Evolutionary conservation across 2,329 filamentous ascomycete species (phyloP).

Genomic region (Fusarium neocosmosporiellum): DNA sequence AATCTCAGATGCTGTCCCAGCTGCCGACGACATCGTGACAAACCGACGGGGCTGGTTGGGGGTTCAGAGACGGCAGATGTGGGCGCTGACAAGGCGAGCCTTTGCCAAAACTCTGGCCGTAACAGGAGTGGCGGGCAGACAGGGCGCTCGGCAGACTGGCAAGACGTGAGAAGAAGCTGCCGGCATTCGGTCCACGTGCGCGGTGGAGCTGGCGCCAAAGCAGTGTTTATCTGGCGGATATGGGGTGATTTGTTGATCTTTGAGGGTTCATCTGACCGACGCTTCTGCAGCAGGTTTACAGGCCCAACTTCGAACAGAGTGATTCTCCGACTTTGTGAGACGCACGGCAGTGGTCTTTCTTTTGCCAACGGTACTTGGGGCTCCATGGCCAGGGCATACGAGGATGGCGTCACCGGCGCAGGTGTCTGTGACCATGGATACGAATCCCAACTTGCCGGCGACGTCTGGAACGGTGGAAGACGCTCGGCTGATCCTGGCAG

Average conservation of each 20-base stretch:
- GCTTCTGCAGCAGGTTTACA: not conserved
- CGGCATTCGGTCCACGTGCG: slow-evolving; percentile 43
- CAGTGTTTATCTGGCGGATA: slow-evolving; percentile 15
- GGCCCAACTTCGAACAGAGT: slow-evolving; percentile 3
- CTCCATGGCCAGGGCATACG: slow-evolving; percentile 27
- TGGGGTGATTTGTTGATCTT: slow-evolving; percentile 20
- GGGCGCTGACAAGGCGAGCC: not conserved
- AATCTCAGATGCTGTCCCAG: not conserved
- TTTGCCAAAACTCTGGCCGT: not conserved
- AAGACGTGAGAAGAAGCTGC: slow-evolving; percentile 29
- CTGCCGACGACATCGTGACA: not conserved
- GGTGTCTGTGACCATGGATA: slow-evolving; percentile 26
- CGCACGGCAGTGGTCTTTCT: slow-evolving; percentile 22
- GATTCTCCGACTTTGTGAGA: slow-evolving; percentile 6
- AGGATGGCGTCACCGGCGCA: slow-evolving; percentile 43
- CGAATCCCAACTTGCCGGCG: slow-evolving; percentile 25
- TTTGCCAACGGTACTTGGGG: slow-evolving; percentile 33
- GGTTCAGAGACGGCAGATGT: not conserved
- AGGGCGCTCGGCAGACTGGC: slow-evolving; percentile 26
- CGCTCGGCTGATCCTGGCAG: slow-evolving; percentile 19
- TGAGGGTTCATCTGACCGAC: slow-evolving; percentile 7
- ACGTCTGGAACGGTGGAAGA: slow-evolving; percentile 34
- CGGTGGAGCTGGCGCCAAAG: slow-evolving; percentile 33
- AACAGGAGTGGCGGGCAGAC: slow-evolving; percentile 4
- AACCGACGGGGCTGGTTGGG: not conserved